Base-by-base conservation (phyloP, 495 filamentous ascomycete genomes). In the Penicilliopsis zonata region DNA sequence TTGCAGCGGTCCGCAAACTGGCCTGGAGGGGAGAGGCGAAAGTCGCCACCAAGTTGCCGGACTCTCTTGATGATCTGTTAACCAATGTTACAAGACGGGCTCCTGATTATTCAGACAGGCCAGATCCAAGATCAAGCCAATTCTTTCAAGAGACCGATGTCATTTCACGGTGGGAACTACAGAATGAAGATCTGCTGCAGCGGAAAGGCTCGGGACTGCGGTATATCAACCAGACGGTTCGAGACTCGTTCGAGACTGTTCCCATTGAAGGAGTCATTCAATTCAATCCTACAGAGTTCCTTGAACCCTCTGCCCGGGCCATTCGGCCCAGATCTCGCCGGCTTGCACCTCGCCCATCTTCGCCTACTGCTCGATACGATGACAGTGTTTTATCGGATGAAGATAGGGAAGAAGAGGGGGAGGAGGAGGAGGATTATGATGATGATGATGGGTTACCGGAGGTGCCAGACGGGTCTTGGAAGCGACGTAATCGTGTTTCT, bases 91-190 rank as follows among this genome's bases (percentile, higher is more conserved):
- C 35, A 35, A 35, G 36, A 33, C 34, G 37, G 5, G 16, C 33
- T 20, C 8, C 39, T 4, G 25, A 37, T 20, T 25, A 31, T 19
- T 26, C 41, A 5, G 35, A 33, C 1, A 36, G 21, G 3, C 14
- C 14, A 8, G 43, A 49, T 22, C 37, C 43, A 1, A 35, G 41
- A 2, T 43, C 46, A 8, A 39, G 34, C 17, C n/a, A 27, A 10
- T 44, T 63, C 48, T 39, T 44, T 29, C 35, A 20, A 15, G 30
- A 53, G 22, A 40, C 37, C 28, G 44, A 60, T 21, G 39, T 31
- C 10, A 60, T 64, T 35, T 30, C 53, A 17, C 32, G 43, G 26
- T 64, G 56, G 57, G 60, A 64, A 31, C 43, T 60, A 15, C 29
- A 47, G 10, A 48, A 61, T 16, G 44, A 56, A 32, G 47, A 50